Percentiles rank a stretch among this genome's conserved stretches.
phyloP scores from a whole-genome alignment of 345 rosid genomes.

The Sisymbrium altissimum region DNA sequence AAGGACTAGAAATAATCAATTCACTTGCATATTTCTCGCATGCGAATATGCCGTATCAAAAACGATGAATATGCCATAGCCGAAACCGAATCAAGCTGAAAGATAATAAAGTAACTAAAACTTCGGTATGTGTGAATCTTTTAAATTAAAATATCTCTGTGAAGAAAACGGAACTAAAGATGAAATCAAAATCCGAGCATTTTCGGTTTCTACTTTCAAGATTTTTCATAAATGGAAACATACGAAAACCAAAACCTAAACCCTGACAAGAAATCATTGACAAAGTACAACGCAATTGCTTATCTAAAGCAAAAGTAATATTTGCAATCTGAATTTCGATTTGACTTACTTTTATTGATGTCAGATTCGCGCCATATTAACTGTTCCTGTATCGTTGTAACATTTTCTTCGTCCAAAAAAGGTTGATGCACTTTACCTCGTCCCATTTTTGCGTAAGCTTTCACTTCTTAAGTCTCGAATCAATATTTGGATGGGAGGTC shows the following conservation, averaged over 20 bases:
- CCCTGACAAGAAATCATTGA: neutral
- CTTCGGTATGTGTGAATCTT: neutral
- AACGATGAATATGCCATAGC: neutral
- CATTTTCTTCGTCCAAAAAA: neutral
- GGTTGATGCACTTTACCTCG: neutral
- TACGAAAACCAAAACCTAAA: neutral
- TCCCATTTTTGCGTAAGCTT: neutral
- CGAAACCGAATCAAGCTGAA: neutral
- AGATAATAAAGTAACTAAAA: neutral
- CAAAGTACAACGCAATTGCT: neutral
- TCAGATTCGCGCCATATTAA: neutral
- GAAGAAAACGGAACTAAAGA: neutral
- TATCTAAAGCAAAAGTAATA: too few relatives aligned
- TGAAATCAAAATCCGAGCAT: neutral
- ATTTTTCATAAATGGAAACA: neutral
- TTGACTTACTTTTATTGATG: constrained; percentile 1
- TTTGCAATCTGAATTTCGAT: too few relatives aligned
- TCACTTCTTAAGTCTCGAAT: neutral
- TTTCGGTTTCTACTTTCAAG: neutral
- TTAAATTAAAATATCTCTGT: neutral
- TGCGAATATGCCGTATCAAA: neutral
- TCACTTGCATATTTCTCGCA: neutral
- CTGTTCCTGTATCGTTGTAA: neutral
- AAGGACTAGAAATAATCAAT: neutral
- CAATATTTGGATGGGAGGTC: neutral